Base-by-base conservation (phyloP, 2,329 filamentous ascomycete species). In the Microdochium bolleyi region DNA sequence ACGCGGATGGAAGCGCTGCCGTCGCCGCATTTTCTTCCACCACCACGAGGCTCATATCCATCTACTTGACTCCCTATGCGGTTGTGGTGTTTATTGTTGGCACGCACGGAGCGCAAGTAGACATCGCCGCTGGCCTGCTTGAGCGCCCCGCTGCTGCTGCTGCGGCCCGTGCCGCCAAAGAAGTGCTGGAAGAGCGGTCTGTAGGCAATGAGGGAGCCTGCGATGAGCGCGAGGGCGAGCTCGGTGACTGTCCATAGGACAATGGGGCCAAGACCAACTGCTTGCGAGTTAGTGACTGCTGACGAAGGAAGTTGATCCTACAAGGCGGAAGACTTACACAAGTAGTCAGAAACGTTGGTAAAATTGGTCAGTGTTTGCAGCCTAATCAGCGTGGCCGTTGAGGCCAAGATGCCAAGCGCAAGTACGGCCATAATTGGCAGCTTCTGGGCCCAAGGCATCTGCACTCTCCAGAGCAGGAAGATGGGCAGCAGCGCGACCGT, bases 331-430 rank as follows among this genome's bases (percentile, higher is more conserved):
- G 11, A 27, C 48, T 49, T 30, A 49, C 48, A 49, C 24, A 49
- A 30, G 24, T 49, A 49, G 24, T 49, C 48, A 8, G 24, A 25
- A 3, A 27, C 11, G 24, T 49, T 49, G 48, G 48, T 49, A 24
- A 49, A 49, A 14, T 49, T 49, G 48, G 48, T 49, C 48, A 49
- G 24, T 14, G 48, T 49, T 14, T 30, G 48, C 48, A 49, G 24
- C 19, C 48, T 25, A 3, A 49, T 9, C 48, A 49, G 24, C 5
- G 48, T 49, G 8, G 48, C 48, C 24, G 24, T 27, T 16, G 51
- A 52, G 37, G 56, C 56, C 16, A 56, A 49, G n/a, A 58, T 44
- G 48, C 56, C 56, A 21, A 58, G 56, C 9, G 56, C 56, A 24
- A 58, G 25, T 19, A 58, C 50, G 21, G 24, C 50, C 50, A 56